Conservation (phyloP, 176 grass and related monocot species). For the Guadua angustifolia region DNA sequence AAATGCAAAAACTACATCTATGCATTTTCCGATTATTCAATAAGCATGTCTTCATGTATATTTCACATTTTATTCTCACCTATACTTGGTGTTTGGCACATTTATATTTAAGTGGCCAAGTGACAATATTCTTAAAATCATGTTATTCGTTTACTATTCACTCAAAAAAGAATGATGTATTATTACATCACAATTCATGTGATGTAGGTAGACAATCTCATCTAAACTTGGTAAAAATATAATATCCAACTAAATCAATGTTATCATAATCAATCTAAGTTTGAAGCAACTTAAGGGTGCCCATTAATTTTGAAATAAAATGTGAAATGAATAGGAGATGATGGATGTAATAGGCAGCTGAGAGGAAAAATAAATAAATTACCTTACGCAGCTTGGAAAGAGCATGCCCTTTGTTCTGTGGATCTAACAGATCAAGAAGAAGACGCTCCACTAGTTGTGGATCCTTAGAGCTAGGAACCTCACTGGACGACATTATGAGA, state of each 20-base stretch:
- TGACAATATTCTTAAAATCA: neutral
- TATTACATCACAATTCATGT: neutral
- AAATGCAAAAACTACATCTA: neutral
- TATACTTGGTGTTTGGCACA: neutral
- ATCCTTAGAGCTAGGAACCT: neutral
- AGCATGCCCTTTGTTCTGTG: neutral
- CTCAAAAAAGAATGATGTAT: neutral
- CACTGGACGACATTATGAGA: neutral
- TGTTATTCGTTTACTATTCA: neutral
- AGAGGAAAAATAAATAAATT: neutral
- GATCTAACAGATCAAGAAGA: slow-evolving; percentile 20
- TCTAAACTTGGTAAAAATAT: neutral
- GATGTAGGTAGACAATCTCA: neutral
- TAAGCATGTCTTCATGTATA: slow-evolving; percentile 15
- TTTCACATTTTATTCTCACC: slow-evolving; percentile 1
- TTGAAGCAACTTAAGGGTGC: neutral
- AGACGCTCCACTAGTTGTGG: slow-evolving; percentile 6
- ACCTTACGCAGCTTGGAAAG: slow-evolving; percentile 26
- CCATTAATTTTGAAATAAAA: neutral
- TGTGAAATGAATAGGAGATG: slow-evolving; percentile 4
- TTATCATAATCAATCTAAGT: slow-evolving; percentile 9
- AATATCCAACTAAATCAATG: neutral
- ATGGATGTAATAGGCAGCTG: neutral
- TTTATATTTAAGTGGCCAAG: neutral
- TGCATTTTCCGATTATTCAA: neutral